Percentiles rank a stretch among this genome's conserved stretches.
phyloP scores from a whole-genome alignment of 106 monocot species.

The Amphibolis antarctica region DNA sequence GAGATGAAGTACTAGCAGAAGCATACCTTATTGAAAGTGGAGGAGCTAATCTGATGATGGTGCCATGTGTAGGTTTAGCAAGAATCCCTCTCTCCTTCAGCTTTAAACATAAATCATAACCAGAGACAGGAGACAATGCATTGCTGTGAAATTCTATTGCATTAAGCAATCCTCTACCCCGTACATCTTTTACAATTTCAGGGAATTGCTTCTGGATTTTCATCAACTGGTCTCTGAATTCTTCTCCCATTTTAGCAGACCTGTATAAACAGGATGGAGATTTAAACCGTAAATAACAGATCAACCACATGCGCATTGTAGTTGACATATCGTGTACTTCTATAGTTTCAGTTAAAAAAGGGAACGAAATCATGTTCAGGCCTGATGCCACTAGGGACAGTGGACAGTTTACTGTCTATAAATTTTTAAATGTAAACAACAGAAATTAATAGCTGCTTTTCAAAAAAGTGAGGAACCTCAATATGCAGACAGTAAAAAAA shows the following conservation, averaged over 20 bases:
- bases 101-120: slow-evolving; percentile 84
- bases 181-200: slow-evolving; percentile 70
- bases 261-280: slow-evolving; percentile 20
- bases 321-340: background rate
- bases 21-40: slow-evolving; percentile 77
- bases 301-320: background rate
- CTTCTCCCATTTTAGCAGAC: slow-evolving; percentile 65
- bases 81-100: slow-evolving; percentile 96
- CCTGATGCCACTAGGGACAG: too few relatives aligned
- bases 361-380: too few relatives aligned
- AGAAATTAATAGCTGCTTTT: too few relatives aligned
- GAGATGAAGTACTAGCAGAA: background rate
- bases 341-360: too few relatives aligned
- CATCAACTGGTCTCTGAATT: slow-evolving; percentile 54
- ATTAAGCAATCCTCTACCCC: slow-evolving; percentile 89
- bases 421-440: too few relatives aligned
- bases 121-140: slow-evolving; percentile 64
- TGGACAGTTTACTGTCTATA: too few relatives aligned
- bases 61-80: slow-evolving; percentile 95
- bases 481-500: too few relatives aligned
- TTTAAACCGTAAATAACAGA: background rate
- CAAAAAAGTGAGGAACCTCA: too few relatives aligned
- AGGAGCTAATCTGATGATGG: slow-evolving; percentile 89
- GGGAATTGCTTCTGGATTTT: slow-evolving; percentile 64
- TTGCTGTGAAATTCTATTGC: slow-evolving; percentile 64